Evolutionary conservation across 208 protist genomes (phyloP).

Genomic region (Phytomonas francai): DNA sequence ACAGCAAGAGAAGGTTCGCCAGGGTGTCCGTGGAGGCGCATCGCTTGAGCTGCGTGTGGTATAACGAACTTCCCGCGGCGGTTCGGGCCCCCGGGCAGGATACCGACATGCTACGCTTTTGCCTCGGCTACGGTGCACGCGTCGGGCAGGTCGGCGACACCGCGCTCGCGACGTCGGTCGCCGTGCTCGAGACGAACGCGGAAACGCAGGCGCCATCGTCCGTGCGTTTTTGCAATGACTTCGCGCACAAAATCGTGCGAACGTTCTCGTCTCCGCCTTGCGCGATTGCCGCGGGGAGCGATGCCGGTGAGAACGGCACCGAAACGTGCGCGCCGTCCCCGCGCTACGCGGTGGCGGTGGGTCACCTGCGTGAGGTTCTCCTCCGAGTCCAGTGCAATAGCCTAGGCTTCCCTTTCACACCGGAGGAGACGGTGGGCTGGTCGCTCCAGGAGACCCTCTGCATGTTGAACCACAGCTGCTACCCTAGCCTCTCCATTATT

Average conservation of each 20-base stretch:
- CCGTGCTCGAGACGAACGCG: constrained; percentile 31
- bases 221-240: constrained; percentile 49
- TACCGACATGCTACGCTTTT: constrained; percentile 80
- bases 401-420: constrained; percentile 71
- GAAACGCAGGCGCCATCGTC: constrained; percentile 25
- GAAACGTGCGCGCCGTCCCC: constrained; percentile 11
- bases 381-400: constrained; percentile 65
- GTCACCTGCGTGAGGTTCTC: constrained; percentile 49
- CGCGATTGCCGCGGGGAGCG: neutral
- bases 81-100: constrained; percentile 50
- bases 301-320: neutral
- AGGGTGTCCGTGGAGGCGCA: constrained; percentile 30
- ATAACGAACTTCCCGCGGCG: constrained; percentile 45
- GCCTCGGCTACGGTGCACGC: constrained; percentile 49
- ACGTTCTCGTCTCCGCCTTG: constrained; percentile 20
- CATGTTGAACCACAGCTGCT: constrained; percentile 84
- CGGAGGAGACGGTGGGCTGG: constrained; percentile 60
- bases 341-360: constrained; percentile 33
- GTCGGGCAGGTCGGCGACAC: constrained; percentile 34
- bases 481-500: constrained; percentile 58
- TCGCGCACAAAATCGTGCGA: constrained; percentile 39
- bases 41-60: constrained; percentile 52
- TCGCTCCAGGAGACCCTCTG: constrained; percentile 53
- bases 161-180: constrained; percentile 17
- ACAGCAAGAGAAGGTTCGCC: neutral